These are phyloP conservation scores for Cruciata laevipes DNA, from an alignment of 257 asterid genomes.

Conservation along the genomic window DNA sequence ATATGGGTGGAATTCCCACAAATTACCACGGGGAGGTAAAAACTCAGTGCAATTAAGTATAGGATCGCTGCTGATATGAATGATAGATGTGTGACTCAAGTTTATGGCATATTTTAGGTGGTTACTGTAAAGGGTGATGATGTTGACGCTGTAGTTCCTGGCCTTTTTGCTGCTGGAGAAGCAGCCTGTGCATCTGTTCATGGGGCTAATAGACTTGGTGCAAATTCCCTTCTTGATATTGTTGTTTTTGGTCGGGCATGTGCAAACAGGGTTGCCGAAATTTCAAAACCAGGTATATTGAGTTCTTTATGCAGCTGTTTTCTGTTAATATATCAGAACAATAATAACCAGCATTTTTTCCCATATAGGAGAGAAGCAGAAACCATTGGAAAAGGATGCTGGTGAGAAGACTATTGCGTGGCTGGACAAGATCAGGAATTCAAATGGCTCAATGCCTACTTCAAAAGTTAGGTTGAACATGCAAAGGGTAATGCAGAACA, in stretches of 20 bases:
- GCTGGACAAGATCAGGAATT: constrained; percentile 91
- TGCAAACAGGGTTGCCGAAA: constrained; percentile 95
- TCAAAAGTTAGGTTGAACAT: constrained; percentile 81
- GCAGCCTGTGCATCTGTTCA: constrained; percentile 99
- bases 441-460: constrained; percentile 89
- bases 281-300: constrained; percentile 60
- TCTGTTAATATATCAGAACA: neutral
- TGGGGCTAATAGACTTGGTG: constrained; percentile 98
- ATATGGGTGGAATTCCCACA: constrained; percentile 99
- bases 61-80: neutral
- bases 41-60: neutral
- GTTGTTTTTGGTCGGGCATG: constrained; percentile 98
- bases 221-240: constrained; percentile 96
- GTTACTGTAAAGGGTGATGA: constrained; percentile 62
- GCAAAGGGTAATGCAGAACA: constrained; percentile 95
- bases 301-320: neutral
- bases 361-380: constrained; percentile 70
- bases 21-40: constrained; percentile 91
- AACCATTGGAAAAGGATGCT: constrained; percentile 73
- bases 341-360: constrained; percentile 20
- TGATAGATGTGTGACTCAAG: neutral
- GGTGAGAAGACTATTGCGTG: constrained; percentile 90
- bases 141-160: constrained; percentile 76
- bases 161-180: constrained; percentile 97
- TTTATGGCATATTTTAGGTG: constrained; percentile 40